These are phyloP conservation scores for Thermomucor indicae-seudaticae DNA, from an alignment of 371 early-diverging fungal species.

Conservation along the genomic window DNA sequence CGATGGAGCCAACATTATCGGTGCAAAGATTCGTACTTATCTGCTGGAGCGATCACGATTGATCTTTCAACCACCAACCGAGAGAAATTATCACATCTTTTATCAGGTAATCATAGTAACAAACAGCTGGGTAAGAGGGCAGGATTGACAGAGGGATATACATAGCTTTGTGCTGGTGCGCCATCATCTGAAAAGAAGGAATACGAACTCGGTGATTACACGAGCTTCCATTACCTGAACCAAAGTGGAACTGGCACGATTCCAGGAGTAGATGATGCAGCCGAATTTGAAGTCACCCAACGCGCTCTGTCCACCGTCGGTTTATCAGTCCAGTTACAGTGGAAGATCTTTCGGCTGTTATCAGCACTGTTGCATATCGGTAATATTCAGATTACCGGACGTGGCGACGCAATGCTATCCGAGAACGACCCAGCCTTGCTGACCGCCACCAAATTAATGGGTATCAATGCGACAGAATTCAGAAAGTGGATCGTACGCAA, in stretches of 20 bases:
- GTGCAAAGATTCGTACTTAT: constrained; percentile 96
- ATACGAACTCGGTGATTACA: constrained; percentile 69
- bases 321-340: constrained; percentile 80
- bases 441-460: constrained; percentile 66
- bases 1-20: constrained; percentile 79
- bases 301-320: constrained; percentile 84
- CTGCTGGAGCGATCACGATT: constrained; percentile 96
- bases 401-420: constrained; percentile 64
- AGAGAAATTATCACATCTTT: constrained; percentile 99
- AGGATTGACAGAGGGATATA: not conserved
- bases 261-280: constrained; percentile 86
- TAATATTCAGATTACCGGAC: constrained; percentile 78
- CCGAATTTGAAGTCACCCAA: constrained; percentile 86
- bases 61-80: constrained; percentile 86
- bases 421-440: constrained; percentile 70
- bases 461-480: constrained; percentile 71
- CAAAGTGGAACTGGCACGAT: constrained; percentile 81
- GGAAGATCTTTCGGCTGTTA: constrained; percentile 84
- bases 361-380: constrained; percentile 91
- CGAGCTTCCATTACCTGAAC: constrained; percentile 78
- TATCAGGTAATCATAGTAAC: constrained; percentile 63
- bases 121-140: not conserved
- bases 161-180: constrained; percentile 82
- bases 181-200: constrained; percentile 80
- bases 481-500: constrained; percentile 88